Percentiles rank a stretch among this genome's conserved stretches.
Conservation (phyloP, 495 filamentous ascomycete species). For the Hyaloscypha bicolor region DNA sequence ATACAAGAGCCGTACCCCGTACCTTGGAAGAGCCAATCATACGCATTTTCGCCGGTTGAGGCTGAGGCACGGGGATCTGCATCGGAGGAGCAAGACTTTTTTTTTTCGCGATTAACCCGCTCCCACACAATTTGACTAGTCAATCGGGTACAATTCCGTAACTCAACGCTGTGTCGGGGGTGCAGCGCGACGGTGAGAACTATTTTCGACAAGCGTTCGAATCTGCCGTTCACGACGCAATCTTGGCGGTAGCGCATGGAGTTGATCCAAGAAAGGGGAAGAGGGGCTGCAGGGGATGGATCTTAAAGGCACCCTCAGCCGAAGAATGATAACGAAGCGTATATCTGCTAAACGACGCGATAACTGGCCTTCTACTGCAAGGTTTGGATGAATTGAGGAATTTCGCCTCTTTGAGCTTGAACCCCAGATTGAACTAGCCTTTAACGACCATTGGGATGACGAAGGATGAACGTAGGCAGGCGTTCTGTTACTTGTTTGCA, state of each 20-base stretch:
- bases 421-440: too few species aligned
- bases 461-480: too few species aligned
- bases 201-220: neutral
- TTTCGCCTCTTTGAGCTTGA: too few species aligned
- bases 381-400: too few species aligned
- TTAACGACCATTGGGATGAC: too few species aligned
- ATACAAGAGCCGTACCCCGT: neutral
- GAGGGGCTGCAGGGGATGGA: too few species aligned
- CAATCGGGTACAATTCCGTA: neutral
- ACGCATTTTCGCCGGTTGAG: neutral
- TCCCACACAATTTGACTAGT: neutral
- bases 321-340: too few species aligned
- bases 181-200: neutral
- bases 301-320: too few species aligned
- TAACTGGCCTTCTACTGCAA: too few species aligned
- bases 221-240: neutral
- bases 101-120: neutral
- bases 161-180: neutral
- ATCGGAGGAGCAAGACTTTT: neutral
- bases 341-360: too few species aligned
- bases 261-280: neutral
- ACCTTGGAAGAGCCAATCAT: neutral
- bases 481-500: too few species aligned
- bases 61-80: neutral
- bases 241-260: neutral